phyloP scores from a whole-genome alignment of 2,329 filamentous ascomycete genomes.

The Talaromyces marneffei region DNA sequence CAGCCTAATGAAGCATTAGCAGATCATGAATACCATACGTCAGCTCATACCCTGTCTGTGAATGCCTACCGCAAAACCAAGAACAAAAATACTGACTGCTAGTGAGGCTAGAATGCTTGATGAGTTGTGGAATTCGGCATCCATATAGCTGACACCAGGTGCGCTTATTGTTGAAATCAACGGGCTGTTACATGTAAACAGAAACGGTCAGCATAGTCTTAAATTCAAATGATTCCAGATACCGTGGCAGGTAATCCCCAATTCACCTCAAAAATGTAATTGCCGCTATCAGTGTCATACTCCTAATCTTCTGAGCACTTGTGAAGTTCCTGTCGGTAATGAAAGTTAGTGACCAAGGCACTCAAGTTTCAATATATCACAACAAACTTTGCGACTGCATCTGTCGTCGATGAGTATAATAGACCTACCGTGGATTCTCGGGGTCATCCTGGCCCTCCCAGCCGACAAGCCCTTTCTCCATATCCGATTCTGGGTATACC shows the following conservation, averaged over 20 bases:
- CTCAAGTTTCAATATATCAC: background rate
- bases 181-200: background rate
- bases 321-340: background rate
- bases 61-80: slow-evolving; percentile 8
- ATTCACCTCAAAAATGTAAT: slow-evolving; percentile 11
- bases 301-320: background rate
- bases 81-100: slow-evolving; percentile 5
- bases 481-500: background rate
- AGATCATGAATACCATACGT: too few relatives aligned
- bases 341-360: background rate
- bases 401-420: background rate
- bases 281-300: background rate
- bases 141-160: background rate
- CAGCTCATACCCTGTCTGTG: too few relatives aligned
- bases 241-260: background rate
- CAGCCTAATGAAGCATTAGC: too few relatives aligned
- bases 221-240: background rate
- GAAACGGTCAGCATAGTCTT: background rate
- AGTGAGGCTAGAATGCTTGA: background rate
- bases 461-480: slow-evolving; percentile 1
- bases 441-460: slow-evolving; percentile 7
- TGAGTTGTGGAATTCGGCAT: background rate
- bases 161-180: slow-evolving; percentile 3
- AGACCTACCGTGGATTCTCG: slow-evolving; percentile 1
- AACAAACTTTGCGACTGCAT: background rate